Base-by-base conservation (phyloP, 2,329 filamentous ascomycete species). In the Aureobasidium musti region DNA sequence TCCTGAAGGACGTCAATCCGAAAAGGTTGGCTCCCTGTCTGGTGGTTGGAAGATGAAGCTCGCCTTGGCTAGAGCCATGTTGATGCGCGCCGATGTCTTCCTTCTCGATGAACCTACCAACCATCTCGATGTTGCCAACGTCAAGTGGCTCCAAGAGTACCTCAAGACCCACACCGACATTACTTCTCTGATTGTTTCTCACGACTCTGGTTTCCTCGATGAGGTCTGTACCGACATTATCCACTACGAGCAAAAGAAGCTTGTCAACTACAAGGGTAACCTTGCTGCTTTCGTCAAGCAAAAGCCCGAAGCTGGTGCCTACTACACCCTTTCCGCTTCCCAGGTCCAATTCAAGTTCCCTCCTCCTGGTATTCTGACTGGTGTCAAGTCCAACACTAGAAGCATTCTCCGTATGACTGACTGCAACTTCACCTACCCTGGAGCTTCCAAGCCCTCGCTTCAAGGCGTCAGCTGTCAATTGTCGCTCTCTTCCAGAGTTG, bases 1-100 rank as follows among this genome's bases (percentile, higher is more conserved):
- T 2, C 92, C 92, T 0, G 91, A 95, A 71, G 95, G 94, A 68
- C 88, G 92, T 68, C 95, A 98, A 79, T 85, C 89, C 6, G 88
- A 97, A 77, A 91, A 90, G 73, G 95, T 99, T 67, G 95, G 95
- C 72, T 97, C 94, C 23, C 82, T 99, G 41, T 98, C 95, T 50
- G 95, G 95, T 80, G 95, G 95, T 77, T 99, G 95, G 95, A 98
- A 98, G 86, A 99, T 99, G 95, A 99, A 99, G 87, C 83, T 99
- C 69, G 95, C 95, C 71, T 81, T 99, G 78, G 95, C 95, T 63
- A 88, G 95, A 74, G 95, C 95, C 70, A 98, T 99, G 93, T 85
- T 99, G 74, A 91, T 95, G 84, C 91, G 89, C 75, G 94, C 95
- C n/a, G 95, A 99, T 77, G 93, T 99, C 60, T 86, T 99, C 67